Evolutionary conservation across 495 filamentous ascomycete genomes (phyloP).

Genomic region (Neurospora sp.): DNA sequence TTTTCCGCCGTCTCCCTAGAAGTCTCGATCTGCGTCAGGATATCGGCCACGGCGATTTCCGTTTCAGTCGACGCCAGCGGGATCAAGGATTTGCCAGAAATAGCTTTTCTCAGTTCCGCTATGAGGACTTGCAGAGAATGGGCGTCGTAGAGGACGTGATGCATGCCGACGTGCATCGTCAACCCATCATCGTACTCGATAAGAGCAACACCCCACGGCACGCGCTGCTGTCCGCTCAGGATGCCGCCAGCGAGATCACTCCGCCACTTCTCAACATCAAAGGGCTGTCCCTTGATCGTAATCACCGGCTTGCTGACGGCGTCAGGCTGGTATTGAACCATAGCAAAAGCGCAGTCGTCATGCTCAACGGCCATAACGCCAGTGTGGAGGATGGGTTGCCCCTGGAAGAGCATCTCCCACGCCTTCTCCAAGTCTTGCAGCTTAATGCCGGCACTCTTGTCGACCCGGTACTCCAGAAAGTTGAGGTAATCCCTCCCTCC

Average conservation of each 20-base stretch:
- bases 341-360: slow-evolving; percentile 48
- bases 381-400: slow-evolving; percentile 62
- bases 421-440: slow-evolving; percentile 33
- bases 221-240: slow-evolving; percentile 2
- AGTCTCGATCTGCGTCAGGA: slow-evolving; percentile 34
- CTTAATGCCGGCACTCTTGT: background rate
- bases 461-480: slow-evolving; percentile 38
- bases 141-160: slow-evolving; percentile 77
- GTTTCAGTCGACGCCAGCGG: slow-evolving; percentile 14
- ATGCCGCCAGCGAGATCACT: slow-evolving; percentile 3
- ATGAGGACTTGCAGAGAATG: slow-evolving; percentile 53
- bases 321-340: slow-evolving; percentile 43
- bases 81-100: background rate
- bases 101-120: slow-evolving; percentile 34
- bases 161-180: slow-evolving; percentile 39
- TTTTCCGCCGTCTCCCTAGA: slow-evolving; percentile 24
- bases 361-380: slow-evolving; percentile 54
- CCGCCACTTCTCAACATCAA: slow-evolving; percentile 25
- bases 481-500: slow-evolving; percentile 53
- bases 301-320: background rate
- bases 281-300: background rate
- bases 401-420: slow-evolving; percentile 43
- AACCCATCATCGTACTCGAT: slow-evolving; percentile 10
- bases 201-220: slow-evolving; percentile 24
- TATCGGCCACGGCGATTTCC: slow-evolving; percentile 36